Percentiles rank a stretch among this genome's conserved stretches.
Evolutionary conservation across 2,329 filamentous ascomycete species (phyloP).

Genomic region (Macrophomina phaseolina): DNA sequence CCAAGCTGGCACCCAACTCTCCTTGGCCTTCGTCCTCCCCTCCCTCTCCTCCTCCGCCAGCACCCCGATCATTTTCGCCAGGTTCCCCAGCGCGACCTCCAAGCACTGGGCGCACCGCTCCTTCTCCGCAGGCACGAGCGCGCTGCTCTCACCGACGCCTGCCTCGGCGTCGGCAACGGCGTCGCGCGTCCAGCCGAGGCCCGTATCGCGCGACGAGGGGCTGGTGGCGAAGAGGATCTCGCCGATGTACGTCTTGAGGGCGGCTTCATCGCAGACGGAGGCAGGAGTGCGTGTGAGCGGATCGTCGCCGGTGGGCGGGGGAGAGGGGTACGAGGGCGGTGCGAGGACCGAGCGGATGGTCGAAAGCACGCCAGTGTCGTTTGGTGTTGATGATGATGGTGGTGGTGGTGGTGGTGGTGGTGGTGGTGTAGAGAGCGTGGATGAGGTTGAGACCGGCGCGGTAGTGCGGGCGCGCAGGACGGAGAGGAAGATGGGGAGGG

Average conservation of each 20-base stretch:
- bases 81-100: conserved; percentile 76
- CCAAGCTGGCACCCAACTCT: background rate
- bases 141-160: conserved; percentile 42
- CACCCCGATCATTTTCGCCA: conserved; percentile 77
- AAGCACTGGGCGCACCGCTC: conserved; percentile 79
- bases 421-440: conserved; percentile 2
- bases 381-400: conserved; percentile 32
- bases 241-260: conserved; percentile 86
- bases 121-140: conserved; percentile 47
- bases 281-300: conserved; percentile 68
- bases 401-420: conserved; percentile 30
- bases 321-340: conserved; percentile 69
- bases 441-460: conserved; percentile 48
- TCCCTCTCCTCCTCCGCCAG: conserved; percentile 59
- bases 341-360: conserved; percentile 52
- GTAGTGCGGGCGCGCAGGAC: conserved; percentile 76
- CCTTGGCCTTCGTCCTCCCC: conserved; percentile 28
- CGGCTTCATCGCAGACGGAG: conserved; percentile 82
- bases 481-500: conserved; percentile 85
- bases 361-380: conserved; percentile 38
- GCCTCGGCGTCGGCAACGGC: conserved; percentile 81
- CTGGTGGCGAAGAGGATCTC: conserved; percentile 84
- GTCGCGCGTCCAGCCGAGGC: conserved; percentile 87
- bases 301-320: conserved; percentile 72
- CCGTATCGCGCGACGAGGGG: conserved; percentile 63